Base-by-base conservation (phyloP, 2,329 filamentous ascomycete species). In the Trichophaea hybrida region DNA sequence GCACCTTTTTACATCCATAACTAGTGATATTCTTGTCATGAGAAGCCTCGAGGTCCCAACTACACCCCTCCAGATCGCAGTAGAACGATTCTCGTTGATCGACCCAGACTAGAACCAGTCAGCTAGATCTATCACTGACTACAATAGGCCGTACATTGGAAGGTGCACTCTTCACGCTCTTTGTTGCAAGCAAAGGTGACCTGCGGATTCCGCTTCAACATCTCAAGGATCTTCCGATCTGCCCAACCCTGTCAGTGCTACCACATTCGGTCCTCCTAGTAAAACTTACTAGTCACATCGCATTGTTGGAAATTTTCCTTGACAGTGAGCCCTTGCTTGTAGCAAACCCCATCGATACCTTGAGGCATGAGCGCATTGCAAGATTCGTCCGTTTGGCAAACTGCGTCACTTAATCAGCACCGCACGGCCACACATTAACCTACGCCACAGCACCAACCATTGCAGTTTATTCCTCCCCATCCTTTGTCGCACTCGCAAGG, bases 231-330 rank as follows among this genome's bases (percentile, higher is more conserved):
- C 76, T 94, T 93, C 72, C 82, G 81, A 75, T 98, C 67, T 69
- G 31, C n/a, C 24, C 17, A 40, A 5, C 31, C 7, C 12, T 34
- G 10, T 12, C 44, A 53, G 12, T 24, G 15, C 8, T 2, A 34
- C 17, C 50, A 13, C 50, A 53, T 12, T 17, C 4, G 10, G 17
- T 4, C n/a, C 5, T 12, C 43, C 32, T 32, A 12, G 48, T 53
- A 49, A 15, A 15, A 58, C 67, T 31, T 65, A 69, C 67, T 98
- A 59, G 90, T 97, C 66, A 98, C 93, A 72, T 94, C 88, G 74
- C 93, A 98, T 75, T 95, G 93, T 74, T 98, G 94, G 74, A 89
- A 91, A 75, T 97, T 98, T 73, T 94, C 83, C 68, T 93, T 89
- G 64, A 97, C 84, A 8, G 94, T 84, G 66, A 94, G 82, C 50